These are phyloP conservation scores for Gracilaria vermiculophylla DNA, from an alignment of 23 red algal species.

Conservation along the genomic window DNA sequence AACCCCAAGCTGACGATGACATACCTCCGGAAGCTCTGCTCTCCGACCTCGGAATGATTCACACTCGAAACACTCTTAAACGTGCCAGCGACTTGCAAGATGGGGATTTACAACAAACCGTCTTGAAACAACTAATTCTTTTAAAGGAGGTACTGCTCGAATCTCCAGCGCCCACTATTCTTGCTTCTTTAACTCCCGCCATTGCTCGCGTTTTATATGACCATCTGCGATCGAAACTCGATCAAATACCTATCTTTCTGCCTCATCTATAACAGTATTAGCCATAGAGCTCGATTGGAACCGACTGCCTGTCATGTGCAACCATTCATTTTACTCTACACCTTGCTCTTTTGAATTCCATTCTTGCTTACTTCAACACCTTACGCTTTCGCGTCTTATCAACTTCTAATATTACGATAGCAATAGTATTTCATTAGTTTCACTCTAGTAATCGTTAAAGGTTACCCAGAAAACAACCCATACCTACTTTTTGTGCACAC, in stretches of 20 bases:
- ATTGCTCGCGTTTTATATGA: conserved; percentile 5
- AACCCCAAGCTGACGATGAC: background rate
- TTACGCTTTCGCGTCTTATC: background rate
- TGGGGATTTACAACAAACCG: background rate
- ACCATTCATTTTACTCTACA: background rate
- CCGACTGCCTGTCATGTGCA: too few species aligned
- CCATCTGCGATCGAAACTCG: background rate
- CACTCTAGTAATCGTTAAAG: background rate
- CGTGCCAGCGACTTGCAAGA: background rate
- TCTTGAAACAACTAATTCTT: background rate
- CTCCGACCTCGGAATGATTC: background rate
- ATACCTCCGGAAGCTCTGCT: background rate
- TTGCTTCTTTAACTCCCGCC: conserved; percentile 3
- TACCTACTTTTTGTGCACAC: background rate
- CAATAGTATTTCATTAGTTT: background rate
- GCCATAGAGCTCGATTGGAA: background rate
- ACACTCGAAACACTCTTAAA: background rate
- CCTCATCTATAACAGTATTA: background rate
- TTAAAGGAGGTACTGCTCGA: background rate
- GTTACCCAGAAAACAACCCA: background rate
- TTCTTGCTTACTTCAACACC: background rate
- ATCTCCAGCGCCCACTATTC: background rate
- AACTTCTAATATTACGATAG: background rate
- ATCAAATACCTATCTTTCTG: background rate
- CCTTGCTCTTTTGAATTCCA: background rate